Evolutionary conservation across 768 basidiomycete species (phyloP), one percentile per base, ranked within the genome.

Genomic region (Rubroboletus satanas): DNA sequence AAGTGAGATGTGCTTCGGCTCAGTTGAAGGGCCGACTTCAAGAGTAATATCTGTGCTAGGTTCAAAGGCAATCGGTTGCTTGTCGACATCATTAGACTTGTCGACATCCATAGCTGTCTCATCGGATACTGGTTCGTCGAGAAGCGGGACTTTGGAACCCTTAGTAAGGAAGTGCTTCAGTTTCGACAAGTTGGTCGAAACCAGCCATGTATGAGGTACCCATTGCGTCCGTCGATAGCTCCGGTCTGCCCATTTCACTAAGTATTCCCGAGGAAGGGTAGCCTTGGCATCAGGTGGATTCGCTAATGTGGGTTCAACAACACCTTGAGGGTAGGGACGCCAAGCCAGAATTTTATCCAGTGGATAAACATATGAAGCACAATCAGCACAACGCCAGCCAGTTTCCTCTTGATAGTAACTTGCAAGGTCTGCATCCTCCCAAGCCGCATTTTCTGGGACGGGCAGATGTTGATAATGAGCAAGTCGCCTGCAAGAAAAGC

Each of bases 191-290:
- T 82, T 76, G n/a, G 81, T 84, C 10, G 87, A 81, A 31, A 84
- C 74, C 2, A 97, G 75, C 93, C 93, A 98, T 76, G 88, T 84
- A 62, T 98, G 94, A 31, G 93, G 88, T 2, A 97, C 93, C 94
- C 94, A 98, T 67, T 88, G 80, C 11, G 82, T 74, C 41, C 87
- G 82, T 50, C 88, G 76, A 69, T 90, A 98, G 59, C 93, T 90
- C 43, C 87, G 74, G 38, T 78, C 83, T 9, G 71, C 70, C 93
- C 93, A 98, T 69, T 98, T 98, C 52, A 98, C 83, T 12, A 98
- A 83, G 67, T 98, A 98, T 70, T 96, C 92, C 42, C 95, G 75
- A n/a, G 90, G 91, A 15, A 95, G 77, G 33, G 74, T 62, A 26
- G 74, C 67, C 67, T 85, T 93, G 67, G 77, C 77, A 58, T 83